These are phyloP conservation scores for Pleurotus giganteus DNA, from an alignment of 768 basidiomycete species.

Conservation along the genomic window DNA sequence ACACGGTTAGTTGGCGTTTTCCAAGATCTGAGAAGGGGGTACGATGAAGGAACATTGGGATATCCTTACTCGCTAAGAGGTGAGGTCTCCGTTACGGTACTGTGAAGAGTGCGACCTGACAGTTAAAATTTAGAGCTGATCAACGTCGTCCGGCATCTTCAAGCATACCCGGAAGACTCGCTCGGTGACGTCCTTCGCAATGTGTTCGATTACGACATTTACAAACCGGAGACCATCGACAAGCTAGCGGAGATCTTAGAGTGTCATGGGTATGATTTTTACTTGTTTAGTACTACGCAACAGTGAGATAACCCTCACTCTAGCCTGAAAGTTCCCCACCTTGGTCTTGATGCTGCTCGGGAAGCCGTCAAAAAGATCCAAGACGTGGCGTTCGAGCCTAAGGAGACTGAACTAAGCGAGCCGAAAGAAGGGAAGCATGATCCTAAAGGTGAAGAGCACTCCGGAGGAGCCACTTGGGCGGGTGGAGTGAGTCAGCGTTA, in stretches of 20 bases:
- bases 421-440: constrained; percentile 67
- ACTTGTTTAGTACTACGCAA: neutral
- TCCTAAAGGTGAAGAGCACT: constrained; percentile 47
- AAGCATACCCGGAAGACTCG: constrained; percentile 54
- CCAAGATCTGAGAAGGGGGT: constrained; percentile 58
- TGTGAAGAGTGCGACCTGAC: no score
- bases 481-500: constrained; percentile 49
- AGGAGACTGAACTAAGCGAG: constrained; percentile 39
- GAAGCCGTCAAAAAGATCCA: constrained; percentile 49
- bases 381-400: constrained; percentile 58
- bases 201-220: constrained; percentile 70
- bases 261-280: constrained; percentile 50
- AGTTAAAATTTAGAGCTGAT: constrained; percentile 67
- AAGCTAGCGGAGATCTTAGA: constrained; percentile 56
- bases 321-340: constrained; percentile 50
- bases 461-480: constrained; percentile 63
- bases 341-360: constrained; percentile 59
- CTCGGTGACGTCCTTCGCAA: constrained; percentile 61
- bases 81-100: no score
- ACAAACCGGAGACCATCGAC: constrained; percentile 63
- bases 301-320: neutral
- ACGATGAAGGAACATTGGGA: constrained; percentile 54
- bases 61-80: constrained; percentile 72
- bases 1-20: constrained; percentile 60
- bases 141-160: constrained; percentile 63